Evolutionary conservation across 495 filamentous ascomycete species (phyloP).

Genomic region (Hypomontagnella monticulosa): DNA sequence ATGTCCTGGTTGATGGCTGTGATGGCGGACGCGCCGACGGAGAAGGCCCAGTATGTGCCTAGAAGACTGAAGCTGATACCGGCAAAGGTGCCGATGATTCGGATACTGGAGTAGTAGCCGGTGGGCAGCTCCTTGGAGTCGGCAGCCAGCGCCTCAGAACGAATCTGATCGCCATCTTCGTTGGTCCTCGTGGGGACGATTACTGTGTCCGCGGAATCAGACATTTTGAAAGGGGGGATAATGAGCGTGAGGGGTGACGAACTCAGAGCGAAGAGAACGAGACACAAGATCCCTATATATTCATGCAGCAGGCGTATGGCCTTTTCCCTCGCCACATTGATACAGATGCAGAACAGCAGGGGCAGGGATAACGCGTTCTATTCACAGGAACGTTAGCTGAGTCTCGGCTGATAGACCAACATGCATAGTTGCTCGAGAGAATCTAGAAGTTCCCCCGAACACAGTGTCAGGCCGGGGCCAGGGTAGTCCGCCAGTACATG

Average conservation of each 20-base stretch:
- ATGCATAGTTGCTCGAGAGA: neutral
- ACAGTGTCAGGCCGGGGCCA: neutral
- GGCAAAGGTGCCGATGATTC: conserved; percentile 22
- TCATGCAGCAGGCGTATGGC: no score
- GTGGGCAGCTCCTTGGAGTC: conserved; percentile 20
- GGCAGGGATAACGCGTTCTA: neutral
- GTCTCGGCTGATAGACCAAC: no score
- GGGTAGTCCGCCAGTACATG: neutral
- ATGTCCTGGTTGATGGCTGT: conserved; percentile 25
- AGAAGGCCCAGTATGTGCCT: conserved; percentile 27
- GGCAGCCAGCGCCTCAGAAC: conserved; percentile 21
- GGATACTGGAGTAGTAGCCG: conserved; percentile 20
- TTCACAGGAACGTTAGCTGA: conserved; percentile 1
- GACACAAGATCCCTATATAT: neutral
- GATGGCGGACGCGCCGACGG: conserved; percentile 21
- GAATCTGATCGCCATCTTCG: conserved; percentile 21
- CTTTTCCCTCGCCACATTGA: no score
- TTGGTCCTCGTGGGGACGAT: conserved; percentile 2
- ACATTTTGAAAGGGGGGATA: conserved; percentile 3
- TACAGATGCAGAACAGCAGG: neutral
- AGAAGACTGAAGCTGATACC: conserved; percentile 25
- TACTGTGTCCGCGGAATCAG: neutral
- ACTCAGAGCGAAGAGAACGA: conserved; percentile 3
- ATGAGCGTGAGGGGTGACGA: neutral
- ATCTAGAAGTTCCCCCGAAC: conserved; percentile 1